A percentile compares a stretch with the other conserved stretches of the same genome.
Evolutionary conservation across 148 eudicot genomes (phyloP).

Genomic region (Dysphania ambrosioides): DNA sequence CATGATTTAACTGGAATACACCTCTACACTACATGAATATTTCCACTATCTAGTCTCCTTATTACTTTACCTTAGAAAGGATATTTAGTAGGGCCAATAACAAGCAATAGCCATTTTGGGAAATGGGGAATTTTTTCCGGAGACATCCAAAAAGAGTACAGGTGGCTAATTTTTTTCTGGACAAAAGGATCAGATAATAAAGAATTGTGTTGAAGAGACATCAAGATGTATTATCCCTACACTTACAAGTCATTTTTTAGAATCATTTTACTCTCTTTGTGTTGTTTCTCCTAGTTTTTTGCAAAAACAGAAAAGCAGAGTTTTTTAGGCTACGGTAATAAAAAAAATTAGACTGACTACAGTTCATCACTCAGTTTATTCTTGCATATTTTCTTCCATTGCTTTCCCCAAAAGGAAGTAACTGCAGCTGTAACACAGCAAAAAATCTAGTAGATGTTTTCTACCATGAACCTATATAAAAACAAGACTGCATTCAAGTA

Average conservation of each 20-base stretch:
- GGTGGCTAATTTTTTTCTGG: not conserved
- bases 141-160: not conserved
- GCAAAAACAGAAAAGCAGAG: not conserved
- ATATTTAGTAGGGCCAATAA: not conserved
- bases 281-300: not conserved
- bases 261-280: not conserved
- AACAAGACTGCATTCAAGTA: not conserved
- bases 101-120: not conserved
- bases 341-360: not conserved
- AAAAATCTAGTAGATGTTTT: not conserved
- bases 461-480: not conserved
- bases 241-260: not conserved
- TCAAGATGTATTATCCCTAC: not conserved
- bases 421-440: not conserved
- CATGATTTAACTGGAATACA: not conserved
- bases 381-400: not conserved
- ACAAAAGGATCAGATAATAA: not conserved
- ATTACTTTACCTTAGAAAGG: not conserved
- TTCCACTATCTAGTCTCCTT: not conserved
- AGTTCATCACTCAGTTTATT: not conserved
- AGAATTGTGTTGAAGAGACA: no score
- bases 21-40: not conserved
- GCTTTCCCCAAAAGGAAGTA: not conserved
- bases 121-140: not conserved
- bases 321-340: not conserved